phyloP scores from a whole-genome alignment of 1,284 basidiomycete genomes.

The Leccinum pallidistipes region DNA sequence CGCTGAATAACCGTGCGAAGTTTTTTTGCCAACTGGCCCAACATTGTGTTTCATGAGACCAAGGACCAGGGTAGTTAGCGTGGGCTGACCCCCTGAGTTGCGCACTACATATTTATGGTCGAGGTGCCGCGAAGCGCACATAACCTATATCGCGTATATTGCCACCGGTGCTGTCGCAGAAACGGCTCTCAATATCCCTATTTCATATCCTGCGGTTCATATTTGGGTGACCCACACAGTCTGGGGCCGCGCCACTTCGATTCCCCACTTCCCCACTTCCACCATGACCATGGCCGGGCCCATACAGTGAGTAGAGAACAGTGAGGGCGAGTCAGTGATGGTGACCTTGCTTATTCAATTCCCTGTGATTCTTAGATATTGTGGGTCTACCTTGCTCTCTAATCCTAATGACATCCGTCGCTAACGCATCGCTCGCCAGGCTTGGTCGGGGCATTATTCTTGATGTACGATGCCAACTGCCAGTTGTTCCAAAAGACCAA shows the following conservation, averaged over 20 bases:
- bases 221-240: not conserved
- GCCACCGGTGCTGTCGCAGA: not conserved
- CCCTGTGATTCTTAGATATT: conserved; percentile 13
- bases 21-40: too few species aligned
- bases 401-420: not conserved
- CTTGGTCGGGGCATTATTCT: conserved; percentile 25
- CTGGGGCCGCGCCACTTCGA: too few species aligned
- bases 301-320: conserved; percentile 20
- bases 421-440: conserved; percentile 6
- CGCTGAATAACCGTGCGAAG: too few species aligned
- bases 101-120: not conserved
- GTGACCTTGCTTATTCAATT: not conserved
- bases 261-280: not conserved
- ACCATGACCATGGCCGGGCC: conserved; percentile 11
- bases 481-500: not conserved
- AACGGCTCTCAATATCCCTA: too few species aligned
- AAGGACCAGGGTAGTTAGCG: too few species aligned
- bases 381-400: conserved; percentile 9
- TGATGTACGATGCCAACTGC: conserved; percentile 17
- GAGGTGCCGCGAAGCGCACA: not conserved
- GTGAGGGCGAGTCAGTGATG: not conserved
- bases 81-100: not conserved
- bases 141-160: not conserved
- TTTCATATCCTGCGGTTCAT: not conserved
- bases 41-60: too few species aligned